These are phyloP conservation scores for Tetrapisispora phaffii DNA, from an alignment of 805 yeast genomes.

Conservation along the genomic window DNA sequence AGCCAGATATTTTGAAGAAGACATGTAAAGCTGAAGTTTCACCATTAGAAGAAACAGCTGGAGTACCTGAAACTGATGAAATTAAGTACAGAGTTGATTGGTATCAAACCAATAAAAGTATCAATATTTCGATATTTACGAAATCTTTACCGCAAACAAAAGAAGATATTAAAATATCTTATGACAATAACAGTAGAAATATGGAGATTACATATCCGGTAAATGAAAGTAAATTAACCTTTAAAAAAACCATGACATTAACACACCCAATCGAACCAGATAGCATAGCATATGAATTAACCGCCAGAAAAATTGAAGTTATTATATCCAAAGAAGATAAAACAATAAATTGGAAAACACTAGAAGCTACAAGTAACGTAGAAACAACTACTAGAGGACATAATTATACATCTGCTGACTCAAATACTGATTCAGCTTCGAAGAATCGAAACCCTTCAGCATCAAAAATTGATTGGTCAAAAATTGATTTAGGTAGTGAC, in stretches of 20 bases:
- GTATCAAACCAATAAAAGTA: constrained; percentile 53
- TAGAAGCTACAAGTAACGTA: constrained; percentile 23
- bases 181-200: constrained; percentile 31
- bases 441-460: constrained; percentile 57
- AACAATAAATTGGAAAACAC: constrained; percentile 42
- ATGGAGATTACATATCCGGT: constrained; percentile 21
- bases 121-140: constrained; percentile 64
- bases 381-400: background rate
- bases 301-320: constrained; percentile 68
- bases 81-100: constrained; percentile 45
- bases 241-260: constrained; percentile 47
- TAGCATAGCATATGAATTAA: constrained; percentile 40
- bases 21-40: background rate
- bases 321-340: constrained; percentile 38
- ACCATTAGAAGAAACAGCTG: background rate
- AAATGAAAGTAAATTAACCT: constrained; percentile 38
- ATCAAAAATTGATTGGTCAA: constrained; percentile 61
- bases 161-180: constrained; percentile 33
- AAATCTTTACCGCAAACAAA: constrained; percentile 42
- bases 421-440: background rate
- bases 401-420: background rate
- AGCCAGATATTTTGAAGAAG: background rate
- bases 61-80: background rate
- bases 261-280: constrained; percentile 40
- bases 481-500: constrained; percentile 37